Evolutionary conservation across 2,329 filamentous ascomycete species (phyloP), one percentile per base, ranked within the genome.

Genomic region (Zymoseptoria crescenta): DNA sequence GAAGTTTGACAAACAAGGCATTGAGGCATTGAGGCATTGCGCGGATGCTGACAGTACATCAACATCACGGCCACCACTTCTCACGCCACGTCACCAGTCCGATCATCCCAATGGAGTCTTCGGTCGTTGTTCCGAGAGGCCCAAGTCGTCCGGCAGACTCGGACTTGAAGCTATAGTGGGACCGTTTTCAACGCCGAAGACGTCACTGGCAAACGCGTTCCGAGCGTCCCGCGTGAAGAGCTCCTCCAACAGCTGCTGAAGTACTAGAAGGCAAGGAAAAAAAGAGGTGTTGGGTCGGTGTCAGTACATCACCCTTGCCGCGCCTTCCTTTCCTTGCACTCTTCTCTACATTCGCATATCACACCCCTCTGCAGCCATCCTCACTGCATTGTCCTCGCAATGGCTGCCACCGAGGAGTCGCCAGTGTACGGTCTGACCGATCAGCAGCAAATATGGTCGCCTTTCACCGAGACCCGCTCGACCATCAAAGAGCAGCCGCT

Each of bases 401-500:
- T 65, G 63, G 62, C 63, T 55, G 58, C 58, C 49, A 56, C 60
- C 41, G 56, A 57, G 49, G 58, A 57, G 48, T 51, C 62, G 35
- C 52, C 49, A 52, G 29, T 52, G 8, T 51, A 63, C 55, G 29
- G 52, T 48, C 49, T 69, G 56, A 68, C 63, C 16, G 69, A 56
- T 48, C 61, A 69, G 60, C 63, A 65, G 54, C 62, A 67, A 53
- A 61, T 65, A 52, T 72, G 69, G 69, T 68, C 65, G 8, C 67
- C 66, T 30, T 72, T 70, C 58, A 63, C 59, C 50, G 60, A 64
- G 52, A 72, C 70, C 2, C 66, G 68, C 49, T 69, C 68, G 41
- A 74, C 71, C 16, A 66, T 73, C 58, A 62, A 67, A 28, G 69
- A 69, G 24, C 74, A 79, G 61, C 86, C 87, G 9, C 80, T 91